Evolutionary conservation across 345 rosid species (phyloP).

Genomic region (Sonneratia caseolaris): DNA sequence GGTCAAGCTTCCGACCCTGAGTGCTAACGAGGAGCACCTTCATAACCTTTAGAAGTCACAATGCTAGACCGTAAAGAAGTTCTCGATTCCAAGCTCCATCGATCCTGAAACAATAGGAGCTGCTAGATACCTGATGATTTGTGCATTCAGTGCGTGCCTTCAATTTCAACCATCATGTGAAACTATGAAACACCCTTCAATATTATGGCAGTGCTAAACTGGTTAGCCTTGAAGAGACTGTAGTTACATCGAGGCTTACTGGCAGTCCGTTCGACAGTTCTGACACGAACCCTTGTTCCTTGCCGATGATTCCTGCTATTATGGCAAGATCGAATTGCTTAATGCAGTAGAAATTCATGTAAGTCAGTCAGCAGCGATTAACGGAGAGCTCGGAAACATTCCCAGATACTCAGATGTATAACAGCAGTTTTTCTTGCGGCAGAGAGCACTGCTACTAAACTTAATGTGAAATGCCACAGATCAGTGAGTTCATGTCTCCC

Average conservation of each 20-base stretch:
- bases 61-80: background rate
- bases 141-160: background rate
- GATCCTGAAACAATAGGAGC: background rate
- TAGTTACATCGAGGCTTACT: background rate
- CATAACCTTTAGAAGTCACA: background rate
- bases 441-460: too few relatives aligned
- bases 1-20: slow-evolving; percentile 24
- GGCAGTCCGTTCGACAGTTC: too few relatives aligned
- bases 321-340: too few relatives aligned
- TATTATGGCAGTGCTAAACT: background rate
- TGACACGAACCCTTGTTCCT: too few relatives aligned
- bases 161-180: background rate
- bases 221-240: background rate
- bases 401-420: too few relatives aligned
- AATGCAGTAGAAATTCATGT: too few relatives aligned
- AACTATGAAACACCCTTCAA: background rate
- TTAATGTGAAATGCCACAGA: background rate
- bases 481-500: too few relatives aligned
- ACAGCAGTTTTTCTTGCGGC: too few relatives aligned
- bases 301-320: too few relatives aligned
- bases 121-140: background rate
- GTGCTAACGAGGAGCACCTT: slow-evolving; percentile 35
- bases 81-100: background rate
- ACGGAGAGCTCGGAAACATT: too few relatives aligned
- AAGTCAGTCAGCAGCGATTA: too few relatives aligned